These are phyloP conservation scores for Blepharisma undulans DNA, from an alignment of 169 alveolate genomes.

Conservation along the genomic window DNA sequence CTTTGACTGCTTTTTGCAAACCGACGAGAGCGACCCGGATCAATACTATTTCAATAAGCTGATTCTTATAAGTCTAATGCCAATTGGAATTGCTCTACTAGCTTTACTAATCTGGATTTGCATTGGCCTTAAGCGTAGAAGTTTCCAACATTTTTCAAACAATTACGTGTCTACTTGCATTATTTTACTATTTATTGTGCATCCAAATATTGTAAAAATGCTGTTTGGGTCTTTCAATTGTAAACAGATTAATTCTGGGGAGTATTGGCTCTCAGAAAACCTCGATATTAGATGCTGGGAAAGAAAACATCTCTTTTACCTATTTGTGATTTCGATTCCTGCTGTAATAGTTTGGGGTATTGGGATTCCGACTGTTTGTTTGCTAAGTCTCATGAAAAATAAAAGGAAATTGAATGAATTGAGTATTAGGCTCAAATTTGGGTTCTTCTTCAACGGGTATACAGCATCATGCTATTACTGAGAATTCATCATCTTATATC, in stretches of 20 bases:
- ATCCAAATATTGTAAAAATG: neutral
- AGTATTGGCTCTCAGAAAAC: neutral
- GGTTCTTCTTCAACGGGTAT: slow-evolving; percentile 59
- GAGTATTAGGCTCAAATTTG: slow-evolving; percentile 35
- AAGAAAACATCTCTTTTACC: neutral
- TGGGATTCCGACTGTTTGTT: slow-evolving; percentile 3
- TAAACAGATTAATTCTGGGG: neutral
- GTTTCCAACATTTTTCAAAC: neutral
- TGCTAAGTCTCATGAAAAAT: neutral
- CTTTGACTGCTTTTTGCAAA: slow-evolving; percentile 45
- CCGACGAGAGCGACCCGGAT: neutral
- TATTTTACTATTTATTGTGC: slow-evolving; percentile 1
- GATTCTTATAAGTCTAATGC: neutral
- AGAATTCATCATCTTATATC: slow-evolving; percentile 52
- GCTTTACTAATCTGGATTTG: slow-evolving; percentile 4
- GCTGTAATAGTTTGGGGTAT: slow-evolving; percentile 34
- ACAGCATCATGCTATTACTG: slow-evolving; percentile 41
- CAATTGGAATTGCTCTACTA: neutral
- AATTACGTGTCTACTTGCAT: slow-evolving; percentile 43
- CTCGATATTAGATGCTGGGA: slow-evolving; percentile 21
- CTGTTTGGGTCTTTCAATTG: slow-evolving; percentile 10
- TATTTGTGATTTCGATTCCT: neutral
- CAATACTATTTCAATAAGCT: slow-evolving; percentile 14
- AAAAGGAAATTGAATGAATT: neutral
- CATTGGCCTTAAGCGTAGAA: neutral